Percentiles rank a stretch among this genome's conserved stretches.
Conservation (phyloP, 164 flowering plant species). For the Echeveria elegans region DNA sequence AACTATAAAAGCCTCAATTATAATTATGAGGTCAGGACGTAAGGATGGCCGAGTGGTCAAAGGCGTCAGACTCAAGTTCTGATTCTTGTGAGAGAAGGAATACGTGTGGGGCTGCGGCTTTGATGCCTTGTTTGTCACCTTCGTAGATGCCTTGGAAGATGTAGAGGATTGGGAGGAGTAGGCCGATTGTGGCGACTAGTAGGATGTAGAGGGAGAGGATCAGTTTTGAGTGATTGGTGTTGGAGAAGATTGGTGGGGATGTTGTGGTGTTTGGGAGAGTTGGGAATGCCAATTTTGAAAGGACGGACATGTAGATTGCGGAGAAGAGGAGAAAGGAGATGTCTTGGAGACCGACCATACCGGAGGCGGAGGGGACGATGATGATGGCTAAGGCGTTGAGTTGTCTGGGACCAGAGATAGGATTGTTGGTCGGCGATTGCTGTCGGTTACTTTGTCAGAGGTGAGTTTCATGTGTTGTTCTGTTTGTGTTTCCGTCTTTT, state of each 20-base stretch:
- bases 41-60: too few species aligned
- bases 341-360: conserved; percentile 28
- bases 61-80: too few species aligned
- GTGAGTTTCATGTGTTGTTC: conserved; percentile 4
- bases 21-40: too few species aligned
- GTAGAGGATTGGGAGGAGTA: conserved; percentile 52
- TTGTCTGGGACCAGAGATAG: conserved; percentile 35
- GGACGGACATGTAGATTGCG: conserved; percentile 24
- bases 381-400: conserved; percentile 31
- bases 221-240: conserved; percentile 15
- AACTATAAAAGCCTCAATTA: too few species aligned
- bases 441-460: not conserved
- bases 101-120: conserved; percentile 61
- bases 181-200: conserved; percentile 44
- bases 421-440: conserved; percentile 9
- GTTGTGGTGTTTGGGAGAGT: conserved; percentile 14
- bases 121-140: conserved; percentile 52
- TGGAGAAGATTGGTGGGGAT: conserved; percentile 25
- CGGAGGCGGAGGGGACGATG: conserved; percentile 27
- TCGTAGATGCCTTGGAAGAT: conserved; percentile 53
- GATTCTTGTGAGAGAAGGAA: conserved; percentile 54
- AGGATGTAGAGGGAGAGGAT: conserved; percentile 32
- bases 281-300: conserved; percentile 33
- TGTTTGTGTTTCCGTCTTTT: conserved; percentile 23
- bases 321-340: conserved; percentile 31